Conservation (phyloP, 768 basidiomycete species). For the Leccinum ochraceum region DNA sequence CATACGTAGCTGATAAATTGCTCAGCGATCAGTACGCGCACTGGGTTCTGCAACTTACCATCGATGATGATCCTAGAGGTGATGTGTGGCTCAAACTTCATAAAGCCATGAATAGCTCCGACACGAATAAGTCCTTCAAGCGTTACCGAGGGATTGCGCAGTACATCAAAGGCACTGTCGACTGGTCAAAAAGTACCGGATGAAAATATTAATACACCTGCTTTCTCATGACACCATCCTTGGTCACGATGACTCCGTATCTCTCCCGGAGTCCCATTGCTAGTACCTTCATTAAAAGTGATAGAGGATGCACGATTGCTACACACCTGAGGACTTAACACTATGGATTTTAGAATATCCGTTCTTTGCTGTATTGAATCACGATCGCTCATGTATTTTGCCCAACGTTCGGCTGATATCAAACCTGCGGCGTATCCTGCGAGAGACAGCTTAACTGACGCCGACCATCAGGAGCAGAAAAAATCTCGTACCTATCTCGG, state of each 20-base stretch:
- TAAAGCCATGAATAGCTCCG: slow-evolving; percentile 42
- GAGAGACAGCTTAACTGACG: neutral
- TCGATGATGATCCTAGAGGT: slow-evolving; percentile 69
- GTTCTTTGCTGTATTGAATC: slow-evolving; percentile 19
- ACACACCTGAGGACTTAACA: slow-evolving; percentile 45
- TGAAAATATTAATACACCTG: slow-evolving; percentile 11
- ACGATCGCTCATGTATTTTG: no score
- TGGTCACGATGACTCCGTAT: slow-evolving; percentile 41
- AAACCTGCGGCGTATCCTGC: no score
- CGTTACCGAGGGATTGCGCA: slow-evolving; percentile 59
- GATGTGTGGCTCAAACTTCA: slow-evolving; percentile 48
- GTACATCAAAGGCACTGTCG: slow-evolving; percentile 71
- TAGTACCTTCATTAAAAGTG: slow-evolving; percentile 18
- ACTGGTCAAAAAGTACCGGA: neutral
- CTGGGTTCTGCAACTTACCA: slow-evolving; percentile 42
- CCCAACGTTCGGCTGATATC: no score
- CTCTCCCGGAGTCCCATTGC: slow-evolving; percentile 37
- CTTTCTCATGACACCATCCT: slow-evolving; percentile 49
- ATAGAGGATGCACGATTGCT: neutral
- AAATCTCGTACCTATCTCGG: slow-evolving; percentile 58
- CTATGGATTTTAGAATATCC: slow-evolving; percentile 34
- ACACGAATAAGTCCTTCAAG: slow-evolving; percentile 46
- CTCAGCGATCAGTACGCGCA: slow-evolving; percentile 5
- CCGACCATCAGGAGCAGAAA: neutral
- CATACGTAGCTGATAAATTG: slow-evolving; percentile 53